Conservation (phyloP, 768 basidiomycete genomes). For the Auricularia sp. region DNA sequence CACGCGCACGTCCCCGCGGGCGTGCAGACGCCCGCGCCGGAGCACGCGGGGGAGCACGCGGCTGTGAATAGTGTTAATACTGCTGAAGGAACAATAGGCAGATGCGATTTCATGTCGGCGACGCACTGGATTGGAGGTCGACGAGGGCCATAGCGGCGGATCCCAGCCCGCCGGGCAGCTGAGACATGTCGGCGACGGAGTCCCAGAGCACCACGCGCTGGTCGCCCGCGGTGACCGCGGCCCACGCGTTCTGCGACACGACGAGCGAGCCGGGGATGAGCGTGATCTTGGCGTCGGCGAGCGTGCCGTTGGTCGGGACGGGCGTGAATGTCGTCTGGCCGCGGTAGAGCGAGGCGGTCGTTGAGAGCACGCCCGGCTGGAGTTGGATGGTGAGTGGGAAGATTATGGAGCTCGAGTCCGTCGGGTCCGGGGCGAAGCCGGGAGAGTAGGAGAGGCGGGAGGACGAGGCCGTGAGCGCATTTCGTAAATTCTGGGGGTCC, state of each 20-base stretch:
- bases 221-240: slow-evolving; percentile 42
- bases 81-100: not conserved
- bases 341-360: slow-evolving; percentile 50
- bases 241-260: slow-evolving; percentile 61
- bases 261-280: slow-evolving; percentile 52
- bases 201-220: slow-evolving; percentile 67
- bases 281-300: slow-evolving; percentile 30
- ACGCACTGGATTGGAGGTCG: slow-evolving; percentile 47
- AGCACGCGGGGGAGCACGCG: slow-evolving; percentile 66
- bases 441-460: slow-evolving; percentile 52
- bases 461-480: slow-evolving; percentile 39
- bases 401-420: slow-evolving; percentile 43
- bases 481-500: slow-evolving; percentile 36
- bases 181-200: slow-evolving; percentile 60
- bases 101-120: not conserved
- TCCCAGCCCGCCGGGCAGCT: slow-evolving; percentile 42
- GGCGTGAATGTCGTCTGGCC: slow-evolving; percentile 51
- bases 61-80: slow-evolving; percentile 14
- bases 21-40: slow-evolving; percentile 63
- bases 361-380: slow-evolving; percentile 57
- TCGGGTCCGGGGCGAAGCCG: slow-evolving; percentile 46
- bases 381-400: slow-evolving; percentile 60
- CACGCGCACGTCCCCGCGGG: slow-evolving; percentile 63
- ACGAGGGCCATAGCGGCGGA: slow-evolving; percentile 41
- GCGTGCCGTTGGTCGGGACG: slow-evolving; percentile 32